Base-by-base conservation (phyloP, 441 rosid species). In the Populus hybrid region DNA sequence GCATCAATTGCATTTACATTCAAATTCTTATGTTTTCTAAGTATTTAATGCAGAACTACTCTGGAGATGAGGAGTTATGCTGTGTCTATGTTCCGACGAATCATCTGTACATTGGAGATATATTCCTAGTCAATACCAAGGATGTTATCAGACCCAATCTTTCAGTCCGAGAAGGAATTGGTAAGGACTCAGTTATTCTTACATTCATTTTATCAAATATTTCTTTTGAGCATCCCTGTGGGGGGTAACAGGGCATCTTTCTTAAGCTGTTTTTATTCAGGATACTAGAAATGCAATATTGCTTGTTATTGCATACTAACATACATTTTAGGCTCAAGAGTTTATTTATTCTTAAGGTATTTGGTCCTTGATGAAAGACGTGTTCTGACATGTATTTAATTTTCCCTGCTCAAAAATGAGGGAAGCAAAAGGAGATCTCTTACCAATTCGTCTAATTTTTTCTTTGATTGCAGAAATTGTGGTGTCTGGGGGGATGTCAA, bases 11-110 rank as follows among this genome's bases (percentile, higher is more conserved):
- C 28, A 63, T 63, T 21, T 21, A 21, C 28, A 63, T 63, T 63
- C 28, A 63, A 63, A 63, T 63, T 21, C 66, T 63, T 23, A 63
- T 21, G 23, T 76, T 46, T 57, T 24, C 40, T 14, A 74, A 24
- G 46, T 65, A 78, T 40, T 78, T 53, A 70, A 42, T 84, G 89
- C 94, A 94, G 98, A 90, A 80, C 79, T 91, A 92, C 79, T 76
- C 93, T 74, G 96, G 91, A 79, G 98, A 97, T 75, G 99, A 96
- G 85, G 98, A 93, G 78, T 91, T 96, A 63, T 93, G 93, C 77
- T 93, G 98, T 80, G 96, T 96, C 64, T 96, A 96, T 88, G 98
- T 96, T 73, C 99, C 99, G 6, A 94, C 99, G 4, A 96, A 96
- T 83, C 99, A 96, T 86, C 93, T 96, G 35, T 96, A 96, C 85